Base-by-base conservation (phyloP, 352 stramenopile species). In the Pythium plurisporium region DNA sequence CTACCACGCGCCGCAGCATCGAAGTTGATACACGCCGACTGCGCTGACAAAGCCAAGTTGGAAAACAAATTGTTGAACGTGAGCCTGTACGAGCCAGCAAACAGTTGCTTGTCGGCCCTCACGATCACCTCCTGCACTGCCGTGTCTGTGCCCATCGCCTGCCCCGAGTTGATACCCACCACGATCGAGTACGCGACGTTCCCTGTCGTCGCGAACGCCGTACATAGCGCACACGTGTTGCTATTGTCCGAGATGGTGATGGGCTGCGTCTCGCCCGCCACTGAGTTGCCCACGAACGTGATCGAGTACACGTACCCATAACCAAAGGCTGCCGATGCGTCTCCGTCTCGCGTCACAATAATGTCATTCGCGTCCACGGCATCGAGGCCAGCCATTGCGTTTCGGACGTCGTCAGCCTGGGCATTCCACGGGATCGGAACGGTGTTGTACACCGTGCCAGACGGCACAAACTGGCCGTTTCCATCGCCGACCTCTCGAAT, bases 91-190 rank as follows among this genome's bases (percentile, higher is more conserved):
- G 81, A 87, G 4, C 84, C 84, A 4, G 64, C 54, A 12, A 65
- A 59, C 5, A 94, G 59, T 3, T 75, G 68, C 23, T 86, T 83
- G 20, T 50, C 62, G 1, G 79, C 72, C 4, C 46, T 67, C 9
- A 94, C 75, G 33, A 91, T 59, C 4, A 94, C 68, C 45, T 89
- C 61, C 34, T 94, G 84, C 9, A 92, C 66, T 0, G 70, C 65
- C 4, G 82, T 91, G 67, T 94, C 79, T 0, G 81, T 91, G 0
- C 80, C 72, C 79, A 94, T 91, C 0, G 76, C 70, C 26, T 84
- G 62, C 9, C 52, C 64, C 0, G 65, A 60, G 27, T 83, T 83
- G 30, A 81, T 76, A 8, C 42, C 40, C 1, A 70, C 68, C 0
- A 34, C 51, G 14, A 82, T 64, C 33, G 49, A 60, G 45, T 73